Conservation (phyloP, 108 stramenopile genomes). For the Cyclotella distinguenda region DNA sequence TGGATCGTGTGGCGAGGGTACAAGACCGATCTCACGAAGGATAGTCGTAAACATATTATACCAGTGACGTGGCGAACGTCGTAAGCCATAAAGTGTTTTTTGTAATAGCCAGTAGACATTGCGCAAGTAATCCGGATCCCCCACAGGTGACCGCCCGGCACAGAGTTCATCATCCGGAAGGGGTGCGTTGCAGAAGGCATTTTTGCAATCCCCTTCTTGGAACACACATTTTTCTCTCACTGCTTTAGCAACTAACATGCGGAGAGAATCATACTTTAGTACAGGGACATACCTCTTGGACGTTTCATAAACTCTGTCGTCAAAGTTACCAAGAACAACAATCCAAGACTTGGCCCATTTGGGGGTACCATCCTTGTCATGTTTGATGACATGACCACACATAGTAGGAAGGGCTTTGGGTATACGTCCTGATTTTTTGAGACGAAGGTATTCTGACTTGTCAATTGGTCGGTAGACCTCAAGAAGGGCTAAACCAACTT, state of each 20-base stretch:
- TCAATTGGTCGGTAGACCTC: slow-evolving; percentile 1
- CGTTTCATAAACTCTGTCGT: slow-evolving; percentile 7
- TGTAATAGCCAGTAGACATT: slow-evolving; percentile 1
- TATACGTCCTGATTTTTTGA: not conserved
- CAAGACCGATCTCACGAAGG: not conserved
- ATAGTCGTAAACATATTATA: slow-evolving; percentile 6
- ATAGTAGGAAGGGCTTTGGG: slow-evolving; percentile 23
- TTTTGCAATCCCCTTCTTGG: slow-evolving; percentile 29
- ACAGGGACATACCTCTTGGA: slow-evolving; percentile 21
- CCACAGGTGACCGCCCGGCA: not conserved
- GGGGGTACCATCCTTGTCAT: slow-evolving; percentile 17
- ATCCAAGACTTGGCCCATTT: slow-evolving; percentile 16
- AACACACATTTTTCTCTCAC: not conserved
- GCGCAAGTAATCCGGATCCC: not conserved
- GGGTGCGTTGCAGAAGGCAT: slow-evolving; percentile 18
- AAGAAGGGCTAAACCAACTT: not conserved
- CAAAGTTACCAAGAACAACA: slow-evolving; percentile 23
- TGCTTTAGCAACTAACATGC: slow-evolving; percentile 4
- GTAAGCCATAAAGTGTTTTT: slow-evolving; percentile 19
- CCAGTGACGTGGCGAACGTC: slow-evolving; percentile 19
- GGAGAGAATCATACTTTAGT: slow-evolving; percentile 1
- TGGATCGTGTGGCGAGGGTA: not conserved
- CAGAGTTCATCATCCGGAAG: slow-evolving; percentile 12
- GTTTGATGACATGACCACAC: slow-evolving; percentile 23
- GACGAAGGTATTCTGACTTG: not conserved